phyloP scores from a whole-genome alignment of 1,139 yeast species.

The Pichia sp. region DNA sequence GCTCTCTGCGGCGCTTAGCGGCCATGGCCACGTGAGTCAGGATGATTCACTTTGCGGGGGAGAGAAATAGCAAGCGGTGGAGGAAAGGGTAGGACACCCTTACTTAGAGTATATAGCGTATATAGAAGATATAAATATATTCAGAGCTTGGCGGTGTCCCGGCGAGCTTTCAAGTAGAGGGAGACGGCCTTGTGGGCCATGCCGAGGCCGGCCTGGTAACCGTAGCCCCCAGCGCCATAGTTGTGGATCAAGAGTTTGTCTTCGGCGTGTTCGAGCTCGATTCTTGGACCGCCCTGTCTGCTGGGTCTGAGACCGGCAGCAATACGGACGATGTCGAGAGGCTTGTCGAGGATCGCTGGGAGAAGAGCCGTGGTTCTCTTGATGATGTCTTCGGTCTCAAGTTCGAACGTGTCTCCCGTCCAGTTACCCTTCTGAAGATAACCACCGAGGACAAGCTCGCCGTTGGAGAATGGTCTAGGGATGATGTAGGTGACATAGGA shows the following conservation, averaged over 20 bases:
- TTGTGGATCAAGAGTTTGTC: conserved; percentile 51
- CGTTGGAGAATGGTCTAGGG: conserved; percentile 61
- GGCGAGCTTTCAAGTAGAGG: conserved; percentile 20
- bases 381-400: conserved; percentile 56
- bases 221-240: conserved; percentile 76
- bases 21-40: not conserved
- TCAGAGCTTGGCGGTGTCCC: conserved; percentile 7
- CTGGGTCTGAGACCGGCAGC: conserved; percentile 70
- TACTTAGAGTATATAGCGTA: too few species aligned
- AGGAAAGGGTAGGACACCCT: not conserved
- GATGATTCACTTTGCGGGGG: not conserved
- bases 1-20: conserved; percentile 2
- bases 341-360: conserved; percentile 48
- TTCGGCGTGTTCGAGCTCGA: conserved; percentile 47
- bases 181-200: conserved; percentile 51
- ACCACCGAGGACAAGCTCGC: conserved; percentile 66
- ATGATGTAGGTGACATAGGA: conserved; percentile 60
- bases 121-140: not conserved
- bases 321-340: conserved; percentile 51
- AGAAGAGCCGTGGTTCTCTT: conserved; percentile 49
- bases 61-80: not conserved
- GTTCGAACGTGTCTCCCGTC: conserved; percentile 51
- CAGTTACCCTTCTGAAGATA: conserved; percentile 56
- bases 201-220: conserved; percentile 70
- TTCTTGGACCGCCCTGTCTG: conserved; percentile 63